Base-by-base conservation (phyloP, 306 rosid species). In the Prunus mume region DNA sequence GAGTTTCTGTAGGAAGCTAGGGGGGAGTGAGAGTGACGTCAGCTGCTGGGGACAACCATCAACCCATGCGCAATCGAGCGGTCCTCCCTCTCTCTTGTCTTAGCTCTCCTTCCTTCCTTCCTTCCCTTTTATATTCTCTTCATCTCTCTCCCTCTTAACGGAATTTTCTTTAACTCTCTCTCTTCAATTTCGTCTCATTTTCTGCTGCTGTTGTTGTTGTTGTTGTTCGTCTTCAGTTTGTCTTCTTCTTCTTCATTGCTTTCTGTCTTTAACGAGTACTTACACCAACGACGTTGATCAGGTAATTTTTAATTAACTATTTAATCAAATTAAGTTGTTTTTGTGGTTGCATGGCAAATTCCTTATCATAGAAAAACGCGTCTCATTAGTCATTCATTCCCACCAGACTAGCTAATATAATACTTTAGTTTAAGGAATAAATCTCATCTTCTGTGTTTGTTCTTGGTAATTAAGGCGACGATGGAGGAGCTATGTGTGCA, bases 61-160 rank as follows among this genome's bases (percentile, higher is more conserved):
- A 86, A 87, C 47, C 94, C 98, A 93, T 89, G 98, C 98, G 98
- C 98, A 89, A 68, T 81, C 73, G 83, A 80, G 93, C 93, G 94
- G 92, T 87, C 98, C 98, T 87, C 72, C 30, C 43, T 49, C 78
- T 41, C 32, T 4, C 46, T 38, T 38, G 43, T 38, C 43, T 38
- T 38, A 38, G 43, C 43, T 38, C 14, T 46, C 51, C 14, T 12
- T 12, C 18, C 46, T 64, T 47, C 27, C 27, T 25, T 14, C 74
- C 27, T 27, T 0, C 12, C 76, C 62, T 79, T 84, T 81, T 88
- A 84, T 83, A 87, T 83, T 68, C 86, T 83, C 81, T 75, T 63
- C 76, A n/a, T 58, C 81, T 49, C 80, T 76, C 80, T 30, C 79
- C n/a, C 79, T 84, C 77, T 68, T 68, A 78, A 78, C 80, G 66